A percentile compares a stretch with the other conserved stretches of the same genome.
These are phyloP conservation scores for Piloderma croceum DNA, from an alignment of 768 basidiomycete species.

Conservation along the genomic window DNA sequence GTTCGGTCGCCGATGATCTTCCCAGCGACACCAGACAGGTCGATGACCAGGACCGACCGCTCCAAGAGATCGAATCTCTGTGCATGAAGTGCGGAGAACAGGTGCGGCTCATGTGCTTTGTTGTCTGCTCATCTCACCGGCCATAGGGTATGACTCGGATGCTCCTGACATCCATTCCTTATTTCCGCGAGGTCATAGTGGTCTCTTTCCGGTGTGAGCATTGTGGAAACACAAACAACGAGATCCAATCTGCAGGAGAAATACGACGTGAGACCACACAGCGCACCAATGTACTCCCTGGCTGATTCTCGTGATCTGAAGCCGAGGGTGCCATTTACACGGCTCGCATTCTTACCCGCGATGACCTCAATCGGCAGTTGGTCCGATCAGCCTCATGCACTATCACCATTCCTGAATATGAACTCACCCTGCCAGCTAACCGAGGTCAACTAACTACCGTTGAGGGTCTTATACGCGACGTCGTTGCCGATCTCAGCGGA, in stretches of 20 bases:
- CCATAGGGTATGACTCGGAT: constrained; percentile 81
- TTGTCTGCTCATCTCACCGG: constrained; percentile 15
- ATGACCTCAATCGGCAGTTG: constrained; percentile 88
- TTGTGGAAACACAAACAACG: constrained; percentile 87
- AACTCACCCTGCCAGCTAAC: constrained; percentile 81
- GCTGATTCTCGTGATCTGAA: constrained; percentile 23
- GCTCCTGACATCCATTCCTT: constrained; percentile 90
- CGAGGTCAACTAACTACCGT: constrained; percentile 95
- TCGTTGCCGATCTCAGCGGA: constrained; percentile 68
- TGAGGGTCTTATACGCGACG: constrained; percentile 85
- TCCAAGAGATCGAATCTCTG: constrained; percentile 83
- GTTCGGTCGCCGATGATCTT: neutral
- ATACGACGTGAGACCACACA: constrained; percentile 65
- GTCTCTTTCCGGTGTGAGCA: constrained; percentile 96
- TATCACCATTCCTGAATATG: constrained; percentile 79
- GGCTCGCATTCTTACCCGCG: constrained; percentile 61
- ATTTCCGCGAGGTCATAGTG: constrained; percentile 90
- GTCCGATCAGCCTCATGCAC: constrained; percentile 84
- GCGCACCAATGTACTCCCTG: neutral
- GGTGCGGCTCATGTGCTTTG: constrained; percentile 39
- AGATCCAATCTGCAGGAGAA: constrained; percentile 84
- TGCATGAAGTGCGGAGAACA: constrained; percentile 94
- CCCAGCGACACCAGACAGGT: constrained; percentile 12
- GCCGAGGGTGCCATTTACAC: constrained; percentile 85
- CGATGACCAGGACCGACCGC: constrained; percentile 55